These are phyloP conservation scores for Nakaseomyces nivariensis DNA, from an alignment of 1,139 yeast species.

Conservation along the genomic window DNA sequence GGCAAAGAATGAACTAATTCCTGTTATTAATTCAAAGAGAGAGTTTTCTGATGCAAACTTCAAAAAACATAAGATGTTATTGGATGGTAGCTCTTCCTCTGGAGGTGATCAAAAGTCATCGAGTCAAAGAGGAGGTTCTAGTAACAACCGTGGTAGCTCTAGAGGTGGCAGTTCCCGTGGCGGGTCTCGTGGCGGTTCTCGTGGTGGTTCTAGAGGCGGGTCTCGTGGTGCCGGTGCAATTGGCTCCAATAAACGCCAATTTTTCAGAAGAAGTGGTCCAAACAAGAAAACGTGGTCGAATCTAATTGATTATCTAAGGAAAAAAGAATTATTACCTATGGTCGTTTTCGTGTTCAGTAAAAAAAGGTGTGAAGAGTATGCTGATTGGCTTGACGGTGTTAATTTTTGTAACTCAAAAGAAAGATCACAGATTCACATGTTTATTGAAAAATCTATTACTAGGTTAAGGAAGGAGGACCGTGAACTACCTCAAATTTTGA, in stretches of 20 bases:
- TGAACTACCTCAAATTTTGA: constrained; percentile 80
- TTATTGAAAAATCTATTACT: constrained; percentile 79
- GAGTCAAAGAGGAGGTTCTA: constrained; percentile 24
- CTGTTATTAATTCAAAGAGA: constrained; percentile 66
- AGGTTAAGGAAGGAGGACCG: constrained; percentile 87
- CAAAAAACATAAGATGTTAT: constrained; percentile 46
- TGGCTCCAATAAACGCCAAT: constrained; percentile 31
- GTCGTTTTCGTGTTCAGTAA: constrained; percentile 91
- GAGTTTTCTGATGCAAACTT: constrained; percentile 58
- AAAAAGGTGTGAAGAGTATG: constrained; percentile 87
- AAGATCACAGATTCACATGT: constrained; percentile 85
- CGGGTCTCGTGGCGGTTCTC: constrained; percentile 25
- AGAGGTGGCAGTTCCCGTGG: constrained; percentile 28
- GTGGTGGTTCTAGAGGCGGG: constrained; percentile 31
- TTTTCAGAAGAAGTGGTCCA: constrained; percentile 54
- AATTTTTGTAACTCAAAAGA: constrained; percentile 79
- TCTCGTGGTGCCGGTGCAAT: constrained; percentile 34
- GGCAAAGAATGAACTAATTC: constrained; percentile 61
- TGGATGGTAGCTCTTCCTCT: constrained; percentile 35
- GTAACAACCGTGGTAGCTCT: not conserved
- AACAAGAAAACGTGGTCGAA: constrained; percentile 70
- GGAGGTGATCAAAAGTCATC: constrained; percentile 25
- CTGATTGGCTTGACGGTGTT: constrained; percentile 60
- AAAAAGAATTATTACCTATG: constrained; percentile 68
- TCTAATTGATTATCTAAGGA: constrained; percentile 62